These are phyloP conservation scores for Cryptococcus sp. DNA, from an alignment of 1,284 basidiomycete genomes.

Conservation along the genomic window DNA sequence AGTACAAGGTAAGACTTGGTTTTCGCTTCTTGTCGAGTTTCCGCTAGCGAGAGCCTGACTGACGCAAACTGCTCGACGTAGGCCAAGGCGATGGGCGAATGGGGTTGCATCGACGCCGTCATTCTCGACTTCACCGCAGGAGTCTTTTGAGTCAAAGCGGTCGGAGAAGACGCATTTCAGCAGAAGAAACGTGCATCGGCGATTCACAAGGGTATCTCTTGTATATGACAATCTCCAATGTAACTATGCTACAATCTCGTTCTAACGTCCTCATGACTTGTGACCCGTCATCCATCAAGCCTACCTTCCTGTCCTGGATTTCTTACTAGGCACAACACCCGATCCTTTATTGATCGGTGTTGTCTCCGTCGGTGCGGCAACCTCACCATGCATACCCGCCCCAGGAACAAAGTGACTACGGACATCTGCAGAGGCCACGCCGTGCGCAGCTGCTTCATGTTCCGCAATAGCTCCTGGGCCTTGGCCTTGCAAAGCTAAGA, in stretches of 20 bases:
- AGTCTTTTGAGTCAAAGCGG: conserved; percentile 14
- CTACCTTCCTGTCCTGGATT: no score
- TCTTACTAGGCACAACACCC: no score
- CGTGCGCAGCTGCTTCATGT: conserved; percentile 9
- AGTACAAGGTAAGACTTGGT: conserved; percentile 44
- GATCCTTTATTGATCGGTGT: no score
- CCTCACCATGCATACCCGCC: conserved; percentile 14
- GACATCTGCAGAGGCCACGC: conserved; percentile 14
- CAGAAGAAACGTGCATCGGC: background rate
- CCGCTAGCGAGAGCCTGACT: background rate
- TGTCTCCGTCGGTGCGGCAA: no score
- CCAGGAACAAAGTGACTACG: conserved; percentile 19
- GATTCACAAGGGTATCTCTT: no score
- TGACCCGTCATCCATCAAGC: no score
- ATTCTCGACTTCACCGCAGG: conserved; percentile 42
- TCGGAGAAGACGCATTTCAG: no score
- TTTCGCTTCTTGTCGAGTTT: background rate
- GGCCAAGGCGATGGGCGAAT: conserved; percentile 15
- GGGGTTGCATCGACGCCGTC: conserved; percentile 30
- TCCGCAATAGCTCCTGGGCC: conserved; percentile 10
- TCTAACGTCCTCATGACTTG: no score
- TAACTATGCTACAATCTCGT: no score
- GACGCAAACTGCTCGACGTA: background rate
- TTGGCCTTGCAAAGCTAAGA: conserved; percentile 30
- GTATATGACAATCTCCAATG: no score